Conservation (phyloP, 306 rosid genomes). For the Cotoneaster glaucophyllus region DNA sequence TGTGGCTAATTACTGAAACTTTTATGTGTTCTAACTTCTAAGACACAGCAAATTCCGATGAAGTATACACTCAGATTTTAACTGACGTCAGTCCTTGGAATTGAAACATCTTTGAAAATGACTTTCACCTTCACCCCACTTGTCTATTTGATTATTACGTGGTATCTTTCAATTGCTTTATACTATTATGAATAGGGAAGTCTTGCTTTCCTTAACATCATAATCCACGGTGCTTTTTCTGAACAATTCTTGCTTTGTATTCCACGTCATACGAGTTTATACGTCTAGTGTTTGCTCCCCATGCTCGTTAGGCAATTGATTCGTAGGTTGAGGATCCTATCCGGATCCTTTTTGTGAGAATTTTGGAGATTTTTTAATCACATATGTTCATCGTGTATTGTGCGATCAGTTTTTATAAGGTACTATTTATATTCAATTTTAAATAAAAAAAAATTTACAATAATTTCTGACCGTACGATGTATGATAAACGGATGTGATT, state of each 20-base stretch:
- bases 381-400: accelerated
- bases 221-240: not conserved
- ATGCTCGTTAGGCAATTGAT: not conserved
- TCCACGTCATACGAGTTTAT: not conserved
- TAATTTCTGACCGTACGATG: no score
- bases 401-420: accelerated
- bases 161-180: not conserved
- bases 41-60: not conserved
- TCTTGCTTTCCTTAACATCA: not conserved
- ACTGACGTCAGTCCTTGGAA: not conserved
- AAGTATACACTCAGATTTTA: not conserved
- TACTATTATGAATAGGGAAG: not conserved
- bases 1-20: no score
- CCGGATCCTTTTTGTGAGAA: no score
- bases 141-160: not conserved
- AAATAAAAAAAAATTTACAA: no score
- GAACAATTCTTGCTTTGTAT: not conserved
- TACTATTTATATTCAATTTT: no score
- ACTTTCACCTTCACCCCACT: not conserved
- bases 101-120: not conserved
- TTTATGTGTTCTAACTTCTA: not conserved
- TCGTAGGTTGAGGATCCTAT: no score
- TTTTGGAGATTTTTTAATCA: accelerated
- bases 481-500: no score
- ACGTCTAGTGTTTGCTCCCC: no score